These are phyloP conservation scores for Knoxdaviesia proteae DNA, from an alignment of 2,329 filamentous ascomycete genomes.

Conservation along the genomic window DNA sequence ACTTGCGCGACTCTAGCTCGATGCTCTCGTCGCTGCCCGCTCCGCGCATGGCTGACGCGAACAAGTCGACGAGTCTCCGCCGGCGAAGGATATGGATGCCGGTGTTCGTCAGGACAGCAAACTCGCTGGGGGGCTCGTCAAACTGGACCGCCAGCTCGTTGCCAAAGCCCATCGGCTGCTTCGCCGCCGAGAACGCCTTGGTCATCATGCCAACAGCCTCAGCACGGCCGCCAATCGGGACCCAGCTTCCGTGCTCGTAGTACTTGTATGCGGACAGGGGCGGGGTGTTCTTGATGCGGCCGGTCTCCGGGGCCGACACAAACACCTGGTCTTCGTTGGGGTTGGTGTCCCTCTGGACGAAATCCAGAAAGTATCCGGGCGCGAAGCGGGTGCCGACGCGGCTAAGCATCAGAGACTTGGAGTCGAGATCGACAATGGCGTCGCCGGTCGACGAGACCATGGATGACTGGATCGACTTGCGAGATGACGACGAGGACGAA, in stretches of 20 bases:
- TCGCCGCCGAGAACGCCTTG: slow-evolving; percentile 47
- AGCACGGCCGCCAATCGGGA: slow-evolving; percentile 50
- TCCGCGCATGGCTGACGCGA: slow-evolving; percentile 60
- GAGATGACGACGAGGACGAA: slow-evolving; percentile 13
- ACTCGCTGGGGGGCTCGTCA: slow-evolving; percentile 59
- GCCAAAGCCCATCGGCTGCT: slow-evolving; percentile 58
- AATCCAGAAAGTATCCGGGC: slow-evolving; percentile 81
- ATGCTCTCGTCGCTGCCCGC: slow-evolving; percentile 59
- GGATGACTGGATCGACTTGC: slow-evolving; percentile 6
- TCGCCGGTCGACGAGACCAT: slow-evolving; percentile 12
- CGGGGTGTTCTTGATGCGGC: slow-evolving; percentile 48
- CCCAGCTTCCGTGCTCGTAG: slow-evolving; percentile 62
- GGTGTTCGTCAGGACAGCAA: slow-evolving; percentile 78
- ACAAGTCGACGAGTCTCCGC: slow-evolving; percentile 73
- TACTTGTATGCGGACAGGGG: slow-evolving; percentile 35
- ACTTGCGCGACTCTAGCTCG: slow-evolving; percentile 62
- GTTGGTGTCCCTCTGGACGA: slow-evolving; percentile 42
- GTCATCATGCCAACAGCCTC: slow-evolving; percentile 66
- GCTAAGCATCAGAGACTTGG: slow-evolving; percentile 25
- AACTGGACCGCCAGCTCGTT: slow-evolving; percentile 96
- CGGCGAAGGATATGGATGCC: slow-evolving; percentile 75
- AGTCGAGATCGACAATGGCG: slow-evolving; percentile 23
- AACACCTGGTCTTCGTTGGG: slow-evolving; percentile 51
- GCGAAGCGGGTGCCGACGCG: slow-evolving; percentile 42
- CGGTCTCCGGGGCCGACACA: slow-evolving; percentile 71